These are phyloP conservation scores for Vitis hybrid DNA, from an alignment of 177 flowering plant species.

Conservation along the genomic window DNA sequence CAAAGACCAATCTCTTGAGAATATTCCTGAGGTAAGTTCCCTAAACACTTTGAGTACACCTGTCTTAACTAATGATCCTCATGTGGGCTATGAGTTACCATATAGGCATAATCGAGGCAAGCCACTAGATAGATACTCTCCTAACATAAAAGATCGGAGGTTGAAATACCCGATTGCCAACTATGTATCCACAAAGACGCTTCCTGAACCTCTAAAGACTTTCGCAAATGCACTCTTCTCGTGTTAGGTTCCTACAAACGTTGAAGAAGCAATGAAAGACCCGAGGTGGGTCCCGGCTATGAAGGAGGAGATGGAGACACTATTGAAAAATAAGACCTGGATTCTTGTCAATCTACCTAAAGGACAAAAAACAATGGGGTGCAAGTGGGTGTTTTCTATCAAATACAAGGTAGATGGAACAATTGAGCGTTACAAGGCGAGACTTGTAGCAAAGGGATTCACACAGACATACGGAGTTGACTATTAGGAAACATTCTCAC, in stretches of 20 bases:
- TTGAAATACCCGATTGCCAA: neutral
- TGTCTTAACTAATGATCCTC: neutral
- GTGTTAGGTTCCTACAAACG: neutral
- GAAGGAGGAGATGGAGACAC: conserved; percentile 2
- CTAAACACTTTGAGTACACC: no score
- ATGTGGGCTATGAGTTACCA: conserved; percentile 3
- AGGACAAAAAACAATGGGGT: no score
- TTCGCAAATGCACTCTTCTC: neutral
- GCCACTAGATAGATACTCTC: neutral
- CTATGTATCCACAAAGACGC: conserved; percentile 5
- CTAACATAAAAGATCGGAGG: neutral
- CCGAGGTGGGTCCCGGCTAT: conserved; percentile 1
- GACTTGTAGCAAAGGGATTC: no score
- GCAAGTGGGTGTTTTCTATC: no score
- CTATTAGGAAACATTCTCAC: no score
- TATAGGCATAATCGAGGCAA: conserved; percentile 3
- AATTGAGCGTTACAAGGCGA: no score
- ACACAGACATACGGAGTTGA: no score
- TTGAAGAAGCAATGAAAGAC: conserved; percentile 1
- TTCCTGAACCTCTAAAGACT: neutral
- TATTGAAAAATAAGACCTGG: no score
- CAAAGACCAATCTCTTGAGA: no score
- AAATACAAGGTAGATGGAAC: no score
- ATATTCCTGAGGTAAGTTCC: no score
- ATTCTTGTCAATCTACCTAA: no score